A percentile compares a stretch with the other conserved stretches of the same genome.
phyloP scores from a whole-genome alignment of 2,329 filamentous ascomycete genomes.

The Helotiales sp. region DNA sequence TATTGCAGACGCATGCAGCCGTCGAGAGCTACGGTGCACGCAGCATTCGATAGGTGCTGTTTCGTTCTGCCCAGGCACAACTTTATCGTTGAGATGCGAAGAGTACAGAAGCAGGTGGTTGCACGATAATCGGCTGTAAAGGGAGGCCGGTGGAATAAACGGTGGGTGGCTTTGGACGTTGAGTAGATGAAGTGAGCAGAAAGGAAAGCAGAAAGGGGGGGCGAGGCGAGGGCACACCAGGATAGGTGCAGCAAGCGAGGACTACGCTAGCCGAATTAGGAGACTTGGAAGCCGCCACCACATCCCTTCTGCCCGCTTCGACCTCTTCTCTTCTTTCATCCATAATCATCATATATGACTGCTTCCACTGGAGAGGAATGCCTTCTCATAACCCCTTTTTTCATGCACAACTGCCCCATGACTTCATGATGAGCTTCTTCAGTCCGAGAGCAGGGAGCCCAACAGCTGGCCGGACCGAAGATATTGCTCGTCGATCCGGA shows the following conservation, averaged over 20 bases:
- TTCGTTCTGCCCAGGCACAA: not conserved
- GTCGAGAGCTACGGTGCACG: not conserved
- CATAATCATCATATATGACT: not conserved
- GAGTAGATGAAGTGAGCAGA: not conserved
- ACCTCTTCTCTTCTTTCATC: not conserved
- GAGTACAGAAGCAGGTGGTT: slow-evolving; percentile 1
- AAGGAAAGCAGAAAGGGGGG: not conserved
- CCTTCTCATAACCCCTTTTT: not conserved
- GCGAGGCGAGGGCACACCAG: not conserved
- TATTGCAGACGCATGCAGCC: slow-evolving; percentile 18
- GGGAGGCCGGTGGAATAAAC: not conserved
- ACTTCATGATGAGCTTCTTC: not conserved
- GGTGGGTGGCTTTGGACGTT: slow-evolving; percentile 3
- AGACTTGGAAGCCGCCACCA: not conserved
- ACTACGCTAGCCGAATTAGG: not conserved
- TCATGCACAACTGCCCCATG: not conserved
- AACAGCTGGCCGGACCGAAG: not conserved
- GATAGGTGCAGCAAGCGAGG: slow-evolving; percentile 13
- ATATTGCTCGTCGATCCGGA: slow-evolving; percentile 1
- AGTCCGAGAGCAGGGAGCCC: not conserved
- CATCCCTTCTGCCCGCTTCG: not conserved
- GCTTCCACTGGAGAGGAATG: not conserved
- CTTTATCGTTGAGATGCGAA: not conserved
- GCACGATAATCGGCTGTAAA: not conserved
- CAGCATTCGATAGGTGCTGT: slow-evolving; percentile 14